Conservation (phyloP, 2,329 filamentous ascomycete genomes). For the Penicillium sp. region DNA sequence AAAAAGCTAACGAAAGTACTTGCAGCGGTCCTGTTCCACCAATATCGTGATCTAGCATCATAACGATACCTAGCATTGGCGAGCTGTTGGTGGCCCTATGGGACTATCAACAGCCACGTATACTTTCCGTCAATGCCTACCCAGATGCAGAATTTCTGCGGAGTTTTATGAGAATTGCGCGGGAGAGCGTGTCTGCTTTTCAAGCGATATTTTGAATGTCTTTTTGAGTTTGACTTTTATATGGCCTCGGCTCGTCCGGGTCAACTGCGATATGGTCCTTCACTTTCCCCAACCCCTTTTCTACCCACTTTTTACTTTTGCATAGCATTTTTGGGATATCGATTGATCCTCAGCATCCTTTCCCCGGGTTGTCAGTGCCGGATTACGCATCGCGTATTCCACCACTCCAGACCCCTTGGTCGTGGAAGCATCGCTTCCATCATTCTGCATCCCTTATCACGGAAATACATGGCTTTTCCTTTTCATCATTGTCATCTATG, state of each 20-base stretch:
- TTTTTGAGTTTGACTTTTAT: slow-evolving; percentile 14
- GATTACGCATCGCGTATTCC: slow-evolving; percentile 1
- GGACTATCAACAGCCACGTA: not conserved
- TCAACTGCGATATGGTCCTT: slow-evolving; percentile 13
- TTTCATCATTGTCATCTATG: slow-evolving; percentile 8
- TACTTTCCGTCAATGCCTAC: slow-evolving; percentile 1
- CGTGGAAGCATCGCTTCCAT: not conserved
- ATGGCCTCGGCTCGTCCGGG: slow-evolving; percentile 14
- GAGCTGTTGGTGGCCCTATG: not conserved
- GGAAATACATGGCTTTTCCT: not conserved
- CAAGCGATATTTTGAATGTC: slow-evolving; percentile 17
- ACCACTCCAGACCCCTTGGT: not conserved
- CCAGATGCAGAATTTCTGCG: slow-evolving; percentile 11
- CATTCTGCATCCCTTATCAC: not conserved
- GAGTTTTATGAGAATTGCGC: slow-evolving; percentile 14
- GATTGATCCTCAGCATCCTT: slow-evolving; percentile 1
- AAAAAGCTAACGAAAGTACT: not conserved
- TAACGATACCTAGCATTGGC: slow-evolving; percentile 7
- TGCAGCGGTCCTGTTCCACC: not conserved
- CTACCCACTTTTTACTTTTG: slow-evolving; percentile 4
- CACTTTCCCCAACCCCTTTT: not conserved
- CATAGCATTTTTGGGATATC: slow-evolving; percentile 9
- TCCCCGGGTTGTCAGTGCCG: not conserved
- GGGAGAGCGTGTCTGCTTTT: slow-evolving; percentile 19
- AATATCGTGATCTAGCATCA: slow-evolving; percentile 5